phyloP scores from a whole-genome alignment of 805 yeast species.

The Wickerhamiella lipophila region DNA sequence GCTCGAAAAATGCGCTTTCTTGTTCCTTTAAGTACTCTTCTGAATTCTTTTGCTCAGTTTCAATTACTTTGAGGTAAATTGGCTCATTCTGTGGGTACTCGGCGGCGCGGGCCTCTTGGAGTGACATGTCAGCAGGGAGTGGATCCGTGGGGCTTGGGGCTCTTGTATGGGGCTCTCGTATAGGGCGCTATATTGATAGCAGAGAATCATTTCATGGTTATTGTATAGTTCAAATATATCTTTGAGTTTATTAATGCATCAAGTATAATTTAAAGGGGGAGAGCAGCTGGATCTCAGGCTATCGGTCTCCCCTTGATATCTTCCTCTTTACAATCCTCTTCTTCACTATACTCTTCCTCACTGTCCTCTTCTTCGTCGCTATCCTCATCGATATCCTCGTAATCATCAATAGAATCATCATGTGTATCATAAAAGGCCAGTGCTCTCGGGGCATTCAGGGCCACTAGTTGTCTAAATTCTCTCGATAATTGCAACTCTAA shows the following conservation, averaged over 20 bases:
- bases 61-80: constrained; percentile 12
- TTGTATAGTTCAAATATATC: too few species aligned
- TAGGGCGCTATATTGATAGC: too few species aligned
- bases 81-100: constrained; percentile 10
- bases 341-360: background rate
- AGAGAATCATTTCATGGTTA: too few species aligned
- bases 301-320: too few species aligned
- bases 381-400: too few species aligned
- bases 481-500: background rate
- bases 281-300: too few species aligned
- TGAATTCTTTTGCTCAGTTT: constrained; percentile 23
- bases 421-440: background rate
- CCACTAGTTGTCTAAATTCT: background rate
- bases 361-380: background rate
- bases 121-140: constrained; percentile 9
- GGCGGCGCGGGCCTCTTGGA: constrained; percentile 10
- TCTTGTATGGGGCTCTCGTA: too few species aligned
- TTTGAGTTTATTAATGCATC: too few species aligned
- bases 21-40: constrained; percentile 40
- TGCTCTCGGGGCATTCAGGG: background rate
- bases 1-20: constrained; percentile 60
- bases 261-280: too few species aligned
- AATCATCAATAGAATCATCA: too few species aligned
- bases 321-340: background rate
- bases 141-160: too few species aligned